Evolutionary conservation across 2,329 filamentous ascomycete genomes (phyloP), one percentile per base, ranked within the genome.

Genomic region (Aspergillus caelatus): DNA sequence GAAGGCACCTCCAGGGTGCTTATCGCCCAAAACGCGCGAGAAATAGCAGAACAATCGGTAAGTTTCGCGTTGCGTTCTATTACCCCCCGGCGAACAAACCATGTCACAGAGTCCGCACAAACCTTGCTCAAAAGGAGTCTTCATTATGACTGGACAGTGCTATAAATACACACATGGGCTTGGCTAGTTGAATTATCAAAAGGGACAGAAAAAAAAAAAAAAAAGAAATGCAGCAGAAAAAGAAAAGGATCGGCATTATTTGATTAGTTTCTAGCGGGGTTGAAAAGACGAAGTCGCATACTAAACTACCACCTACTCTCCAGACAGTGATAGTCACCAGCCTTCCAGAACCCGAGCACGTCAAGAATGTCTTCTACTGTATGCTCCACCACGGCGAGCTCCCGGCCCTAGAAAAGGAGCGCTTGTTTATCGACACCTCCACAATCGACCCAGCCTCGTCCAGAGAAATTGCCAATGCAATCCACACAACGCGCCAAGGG

Each of bases 361-460:
- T 98, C 62, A 90, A 91, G 74, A 86, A 86, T 58, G 93, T 97
- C 45, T 97, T 93, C 78, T 82, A 87, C 54, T 85, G 89, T 60
- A 93, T 98, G 75, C 83, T 96, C 52, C 83, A 86, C 54, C 81
- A 84, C 2, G 81, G 84, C 7, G 64, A 72, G 4, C 82, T 89
- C 6, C 81, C 85, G 8, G 78, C 77, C 36, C 73, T 83, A 2
- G 80, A 82, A 46, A 85, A 84, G 57, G 82, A 89, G 62, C 89
- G 93, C 45, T 81, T 97, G 62, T 97, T 96, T 78, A 95, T 99
- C 74, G 95, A 99, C 78, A 94, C 91, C 78, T 98, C 94, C 4
- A 99, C 95, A 19, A 98, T 99, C 74, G 95, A 98, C 78, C 93
- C 94, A 0, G 88, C 88, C 36, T 92, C 93, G 2, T 97, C 94